Conservation (phyloP, 805 yeast genomes). For the Wickerhamomyces ciferrii region DNA sequence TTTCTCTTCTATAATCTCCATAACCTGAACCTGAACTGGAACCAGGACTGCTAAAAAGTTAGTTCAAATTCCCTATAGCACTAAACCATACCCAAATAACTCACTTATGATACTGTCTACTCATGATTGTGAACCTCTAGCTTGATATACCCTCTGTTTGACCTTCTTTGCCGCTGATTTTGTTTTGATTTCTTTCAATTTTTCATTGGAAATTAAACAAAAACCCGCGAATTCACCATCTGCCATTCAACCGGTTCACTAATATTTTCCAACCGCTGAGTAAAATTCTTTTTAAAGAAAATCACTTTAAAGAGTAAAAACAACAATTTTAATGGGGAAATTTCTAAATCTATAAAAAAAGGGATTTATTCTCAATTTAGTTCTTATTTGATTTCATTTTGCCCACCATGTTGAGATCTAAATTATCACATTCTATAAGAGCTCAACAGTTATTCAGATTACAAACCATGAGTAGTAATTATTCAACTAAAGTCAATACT, state of each 20-base stretch:
- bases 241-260: too few relatives aligned
- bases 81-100: too few relatives aligned
- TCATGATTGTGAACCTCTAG: too few relatives aligned
- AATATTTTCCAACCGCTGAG: too few relatives aligned
- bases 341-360: too few relatives aligned
- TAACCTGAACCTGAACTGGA: not conserved
- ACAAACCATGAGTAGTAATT: not conserved
- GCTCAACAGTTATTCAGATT: not conserved
- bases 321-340: not conserved
- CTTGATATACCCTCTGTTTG: too few relatives aligned
- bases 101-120: too few relatives aligned
- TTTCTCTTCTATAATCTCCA: not conserved
- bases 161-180: too few relatives aligned
- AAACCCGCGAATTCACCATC: too few relatives aligned
- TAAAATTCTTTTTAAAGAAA: not conserved
- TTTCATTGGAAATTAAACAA: too few relatives aligned
- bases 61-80: not conserved
- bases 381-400: too few relatives aligned
- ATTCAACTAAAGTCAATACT: not conserved
- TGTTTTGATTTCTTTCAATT: too few relatives aligned
- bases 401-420: not conserved
- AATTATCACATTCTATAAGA: not conserved
- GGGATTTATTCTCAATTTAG: not conserved
- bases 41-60: not conserved
- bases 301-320: not conserved